These are phyloP conservation scores for Boletus edulis DNA, from an alignment of 768 basidiomycete species.

Conservation along the genomic window DNA sequence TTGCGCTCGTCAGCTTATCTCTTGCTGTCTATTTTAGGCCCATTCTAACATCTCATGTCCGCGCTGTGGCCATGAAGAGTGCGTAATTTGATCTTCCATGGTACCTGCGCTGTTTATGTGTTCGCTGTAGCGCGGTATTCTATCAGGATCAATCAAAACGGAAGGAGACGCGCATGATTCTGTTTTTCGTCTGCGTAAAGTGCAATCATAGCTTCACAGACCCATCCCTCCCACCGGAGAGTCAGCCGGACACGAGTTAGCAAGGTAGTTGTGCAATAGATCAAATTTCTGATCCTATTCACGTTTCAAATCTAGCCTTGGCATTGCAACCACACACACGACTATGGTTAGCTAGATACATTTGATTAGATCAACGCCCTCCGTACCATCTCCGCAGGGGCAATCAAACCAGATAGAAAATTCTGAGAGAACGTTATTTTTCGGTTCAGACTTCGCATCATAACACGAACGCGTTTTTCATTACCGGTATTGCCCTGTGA, in stretches of 20 bases:
- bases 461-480: not conserved
- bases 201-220: constrained; percentile 78
- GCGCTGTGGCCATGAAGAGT: constrained; percentile 80
- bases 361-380: not conserved
- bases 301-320: not conserved
- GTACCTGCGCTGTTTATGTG: constrained; percentile 1
- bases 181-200: constrained; percentile 87
- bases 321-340: not conserved
- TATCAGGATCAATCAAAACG: constrained; percentile 98
- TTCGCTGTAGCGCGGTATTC: constrained; percentile 71
- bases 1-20: not conserved
- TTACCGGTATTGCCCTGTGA: not conserved
- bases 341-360: not conserved
- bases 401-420: not conserved
- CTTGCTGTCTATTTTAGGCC: constrained; percentile 45
- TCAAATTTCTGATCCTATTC: constrained; percentile 1
- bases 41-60: constrained; percentile 86
- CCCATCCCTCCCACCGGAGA: constrained; percentile 54
- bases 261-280: constrained; percentile 1
- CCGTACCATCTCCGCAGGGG: not conserved
- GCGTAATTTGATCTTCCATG: constrained; percentile 28
- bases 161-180: constrained; percentile 91
- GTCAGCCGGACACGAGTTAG: constrained; percentile 29
- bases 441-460: not conserved
- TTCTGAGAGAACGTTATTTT: not conserved